phyloP scores from a whole-genome alignment of 441 rosid genomes.

The Eruca vesicaria region DNA sequence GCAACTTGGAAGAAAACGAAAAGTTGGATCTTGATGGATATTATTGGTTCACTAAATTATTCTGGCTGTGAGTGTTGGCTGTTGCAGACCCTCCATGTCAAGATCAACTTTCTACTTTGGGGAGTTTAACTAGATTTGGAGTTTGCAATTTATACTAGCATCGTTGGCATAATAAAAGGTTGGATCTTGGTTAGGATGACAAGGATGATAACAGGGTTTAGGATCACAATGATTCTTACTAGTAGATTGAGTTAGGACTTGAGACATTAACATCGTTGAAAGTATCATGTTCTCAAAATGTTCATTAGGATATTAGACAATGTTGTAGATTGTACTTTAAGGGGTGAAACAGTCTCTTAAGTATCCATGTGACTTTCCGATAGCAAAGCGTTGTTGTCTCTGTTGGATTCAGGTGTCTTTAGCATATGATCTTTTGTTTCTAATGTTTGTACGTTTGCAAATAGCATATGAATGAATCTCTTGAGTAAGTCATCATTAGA shows the following conservation, averaged over 20 bases:
- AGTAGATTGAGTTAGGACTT: background rate
- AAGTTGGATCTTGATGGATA: too few relatives aligned
- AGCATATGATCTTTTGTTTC: background rate
- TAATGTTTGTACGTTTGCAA: too few relatives aligned
- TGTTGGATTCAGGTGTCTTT: background rate
- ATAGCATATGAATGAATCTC: too few relatives aligned
- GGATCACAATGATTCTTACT: background rate
- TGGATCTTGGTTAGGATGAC: conserved; percentile 3
- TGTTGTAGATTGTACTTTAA: too few relatives aligned
- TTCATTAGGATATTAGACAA: too few relatives aligned
- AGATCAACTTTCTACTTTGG: too few relatives aligned
- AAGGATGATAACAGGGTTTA: background rate
- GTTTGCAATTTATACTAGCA: background rate
- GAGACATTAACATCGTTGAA: background rate
- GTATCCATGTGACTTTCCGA: background rate
- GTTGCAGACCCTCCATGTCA: too few relatives aligned
- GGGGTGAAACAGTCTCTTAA: background rate
- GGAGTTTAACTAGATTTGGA: background rate
- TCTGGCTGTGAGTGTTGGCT: too few relatives aligned
- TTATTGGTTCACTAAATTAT: too few relatives aligned
- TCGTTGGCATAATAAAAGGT: background rate
- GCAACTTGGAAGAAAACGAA: too few relatives aligned
- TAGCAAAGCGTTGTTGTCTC: background rate
- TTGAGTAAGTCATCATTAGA: too few relatives aligned
- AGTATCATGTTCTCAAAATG: background rate